Base-by-base conservation (phyloP, 2,329 filamentous ascomycete genomes). In the Pyricularia grisea region DNA sequence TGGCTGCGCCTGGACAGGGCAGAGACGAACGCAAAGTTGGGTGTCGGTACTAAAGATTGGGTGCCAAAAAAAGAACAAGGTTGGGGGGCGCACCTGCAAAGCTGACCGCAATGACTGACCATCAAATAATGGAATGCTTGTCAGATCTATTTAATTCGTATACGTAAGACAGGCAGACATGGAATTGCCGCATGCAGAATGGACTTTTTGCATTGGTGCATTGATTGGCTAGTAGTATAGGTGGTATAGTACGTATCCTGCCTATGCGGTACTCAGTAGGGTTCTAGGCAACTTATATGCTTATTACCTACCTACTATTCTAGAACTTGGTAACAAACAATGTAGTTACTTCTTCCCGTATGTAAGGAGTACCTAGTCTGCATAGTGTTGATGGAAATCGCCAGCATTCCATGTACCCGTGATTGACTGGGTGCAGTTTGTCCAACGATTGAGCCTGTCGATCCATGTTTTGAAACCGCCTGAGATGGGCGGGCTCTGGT, bases 361-460 rank as follows among this genome's bases (percentile, higher is more conserved):
- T 10, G 31, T n/a, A n/a, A n/a, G n/a, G n/a, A n/a, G n/a, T n/a
- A n/a, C n/a, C n/a, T n/a, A n/a, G n/a, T n/a, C n/a, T n/a, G 4
- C 10, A 7, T 30, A 30, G 28, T 36, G 36, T 50, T 50, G 17
- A 50, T 50, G 42, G 17, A n/a, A 50, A 50, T n/a, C 17, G 5
- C 20, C 42, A 50, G 42, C 17, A 50, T 9, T 50, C 5, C 42
- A 50, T 50, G 23, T 23, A 31, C 33, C 23, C 25, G 23, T 64
- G 60, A 64, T 27, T 64, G 60, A 27, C 60, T 14, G 60, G 28
- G 2, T 14, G 25, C n/a, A 6, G 12, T 14, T 20, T 23, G 25
- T 67, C 36, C 66, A 67, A 50, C 36, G 66, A 58, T 58, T 58
- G 36, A 55, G 66, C 36, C 66, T 67, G 66, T 28, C 23, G 66